Evolutionary conservation across 1,139 yeast species (phyloP), one percentile per base, ranked within the genome.

Genomic region (Hemisphaericaspora xylofermentans): DNA sequence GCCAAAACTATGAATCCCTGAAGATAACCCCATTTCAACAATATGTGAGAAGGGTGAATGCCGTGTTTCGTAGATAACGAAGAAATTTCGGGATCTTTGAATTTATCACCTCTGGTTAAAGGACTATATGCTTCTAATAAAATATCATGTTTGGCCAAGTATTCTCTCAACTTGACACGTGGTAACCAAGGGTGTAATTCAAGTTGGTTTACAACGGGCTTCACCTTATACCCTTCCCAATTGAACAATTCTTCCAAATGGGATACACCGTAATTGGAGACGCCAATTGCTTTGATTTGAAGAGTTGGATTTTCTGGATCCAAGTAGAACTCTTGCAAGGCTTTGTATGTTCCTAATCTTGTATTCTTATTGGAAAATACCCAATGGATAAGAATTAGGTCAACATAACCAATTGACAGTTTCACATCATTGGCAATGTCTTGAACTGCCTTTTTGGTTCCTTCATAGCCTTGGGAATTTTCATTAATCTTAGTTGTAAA

Each of bases 1-100:
- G 86, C 94, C 49, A 88, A 70, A 15, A 88, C 88, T 38, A 85
- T 72, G 53, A 79, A 80, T 0, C 88, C 88, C 51, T 78, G 78
- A 31, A 67, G 55, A 45, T 55, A 65, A 4, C 71, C 55, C 74
- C 74, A 67, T 46, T 60, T 64, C 45, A 66, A 56, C 38, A 68
- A 58, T 22, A 67, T 58, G 43, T 64, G 67, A 12, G 53, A 51
- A 40, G 56, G 58, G 24, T 59, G 40, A 21, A 63, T 43, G 4
- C 50, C 50, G 44, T 44, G 63, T 43, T 60, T 57, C 40, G 57
- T 44, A 39, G 56, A 56, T 49, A 64, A 56, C 10, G 46, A 58
- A 33, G 60, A 51, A 42, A 82, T 53, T 35, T 66, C 72, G 4
- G 81, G 77, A 50, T 81, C 84, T 40, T 70, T 60, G 18, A 80